Percentiles rank a stretch among this genome's conserved stretches.
phyloP scores from a whole-genome alignment of 441 rosid species.

The Metrosideros polymorpha region DNA sequence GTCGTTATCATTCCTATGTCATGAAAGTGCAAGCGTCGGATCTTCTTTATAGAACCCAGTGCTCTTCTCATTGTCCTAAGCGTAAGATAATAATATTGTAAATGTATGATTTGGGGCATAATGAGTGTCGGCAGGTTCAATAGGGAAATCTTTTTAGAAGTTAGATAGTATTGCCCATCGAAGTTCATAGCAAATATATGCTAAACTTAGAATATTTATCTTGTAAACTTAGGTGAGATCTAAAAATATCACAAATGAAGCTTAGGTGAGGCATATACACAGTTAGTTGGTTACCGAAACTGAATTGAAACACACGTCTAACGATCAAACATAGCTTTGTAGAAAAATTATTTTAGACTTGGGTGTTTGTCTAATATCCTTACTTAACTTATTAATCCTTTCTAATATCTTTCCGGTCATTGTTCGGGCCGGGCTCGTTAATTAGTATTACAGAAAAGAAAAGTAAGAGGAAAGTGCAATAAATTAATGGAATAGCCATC shows the following conservation, averaged over 20 bases:
- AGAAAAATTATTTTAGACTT: no score
- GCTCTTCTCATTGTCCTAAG: no score
- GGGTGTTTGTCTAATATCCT: neutral
- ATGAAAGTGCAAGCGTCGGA: no score
- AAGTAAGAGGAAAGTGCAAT: neutral
- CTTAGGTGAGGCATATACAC: neutral
- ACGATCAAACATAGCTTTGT: no score
- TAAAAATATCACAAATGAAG: neutral
- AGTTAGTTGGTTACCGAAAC: neutral
- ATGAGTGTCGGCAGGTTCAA: neutral
- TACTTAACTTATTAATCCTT: neutral
- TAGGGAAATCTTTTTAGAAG: neutral
- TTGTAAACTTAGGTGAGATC: neutral
- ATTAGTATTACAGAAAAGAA: neutral
- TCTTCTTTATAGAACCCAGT: no score
- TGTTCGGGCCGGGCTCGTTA: neutral
- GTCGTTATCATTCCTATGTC: neutral
- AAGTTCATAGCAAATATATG: neutral
- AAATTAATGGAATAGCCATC: neutral
- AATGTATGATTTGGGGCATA: no score
- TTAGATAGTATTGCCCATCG: neutral
- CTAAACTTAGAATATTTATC: neutral
- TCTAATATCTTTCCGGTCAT: neutral
- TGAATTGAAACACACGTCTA: no score
- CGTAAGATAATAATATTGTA: no score